Evolutionary conservation across 129 eudicot genomes (phyloP), one percentile per base, ranked within the genome.

Genomic region (Sambucus nigra): DNA sequence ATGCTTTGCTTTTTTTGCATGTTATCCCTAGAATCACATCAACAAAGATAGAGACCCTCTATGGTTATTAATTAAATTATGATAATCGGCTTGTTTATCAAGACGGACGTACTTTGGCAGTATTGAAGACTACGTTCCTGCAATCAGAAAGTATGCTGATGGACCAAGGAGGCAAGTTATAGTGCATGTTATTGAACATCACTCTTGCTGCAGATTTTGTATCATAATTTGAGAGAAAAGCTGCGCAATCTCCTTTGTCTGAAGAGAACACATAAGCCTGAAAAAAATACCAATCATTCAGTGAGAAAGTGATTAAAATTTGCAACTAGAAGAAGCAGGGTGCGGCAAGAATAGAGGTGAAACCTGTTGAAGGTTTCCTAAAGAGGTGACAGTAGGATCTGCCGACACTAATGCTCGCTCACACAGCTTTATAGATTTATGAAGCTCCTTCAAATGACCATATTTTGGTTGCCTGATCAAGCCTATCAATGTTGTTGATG

Each of bases 101-200:
- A 38, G 51, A 18, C 56, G 7, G 33, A 71, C 89, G 6, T 85
- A 91, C 98, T 65, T 81, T 85, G 60, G 98, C 98, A 7, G 98
- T 91, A 61, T 91, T 91, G 66, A 91, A 85, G 64, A 71, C 80
- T 19, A 67, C 76, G 55, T 74, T 86, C 24, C 45, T 68, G 81
- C 98, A 91, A 51, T 82, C 98, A 5, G 98, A 87, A 59, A 91
- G 95, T 59, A 91, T 85, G 68, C 95, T 91, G 60, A 91, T 82
- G 42, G 98, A 91, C 98, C 95, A 91, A 24, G 94, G 89, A 39
- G 94, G 94, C 29, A 91, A 55, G 61, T 68, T 76, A 54, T 91
- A 88, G 72, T 79, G 95, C 72, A 27, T 65, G 70, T 75, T 75
- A 17, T 91, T 91, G 68, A 85, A 86, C 73, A 72, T 52, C 51